These are phyloP conservation scores for Trichophaea hybrida DNA, from an alignment of 2,329 filamentous ascomycete genomes.

Conservation along the genomic window DNA sequence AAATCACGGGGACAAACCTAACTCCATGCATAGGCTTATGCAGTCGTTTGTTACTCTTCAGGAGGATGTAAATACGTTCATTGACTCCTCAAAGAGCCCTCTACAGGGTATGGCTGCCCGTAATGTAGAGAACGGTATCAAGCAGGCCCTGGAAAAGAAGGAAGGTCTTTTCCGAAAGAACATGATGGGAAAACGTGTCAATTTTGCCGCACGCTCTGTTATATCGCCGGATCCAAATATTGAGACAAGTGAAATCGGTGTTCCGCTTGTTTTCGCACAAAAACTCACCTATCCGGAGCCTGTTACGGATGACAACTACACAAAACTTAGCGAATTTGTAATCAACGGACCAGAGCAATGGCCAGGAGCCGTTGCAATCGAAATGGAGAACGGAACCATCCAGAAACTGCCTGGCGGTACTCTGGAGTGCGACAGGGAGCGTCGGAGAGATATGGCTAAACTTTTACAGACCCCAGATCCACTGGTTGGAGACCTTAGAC, in stretches of 20 bases:
- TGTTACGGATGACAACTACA: constrained; percentile 92
- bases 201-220: constrained; percentile 91
- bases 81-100: constrained; percentile 78
- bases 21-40: constrained; percentile 19
- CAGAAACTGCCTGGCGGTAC: constrained; percentile 78
- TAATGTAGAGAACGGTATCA: constrained; percentile 81
- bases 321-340: constrained; percentile 87
- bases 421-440: constrained; percentile 28
- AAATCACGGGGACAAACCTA: constrained; percentile 10
- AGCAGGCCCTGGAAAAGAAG: constrained; percentile 96
- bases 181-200: constrained; percentile 99
- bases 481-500: constrained; percentile 43
- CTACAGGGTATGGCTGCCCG: constrained; percentile 62
- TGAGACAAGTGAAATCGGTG: constrained; percentile 96
- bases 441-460: constrained; percentile 80
- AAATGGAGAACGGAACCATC: constrained; percentile 88
- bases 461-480: constrained; percentile 41
- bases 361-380: constrained; percentile 86
- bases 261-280: constrained; percentile 91
- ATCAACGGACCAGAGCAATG: constrained; percentile 89
- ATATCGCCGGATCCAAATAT: constrained; percentile 98
- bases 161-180: constrained; percentile 97
- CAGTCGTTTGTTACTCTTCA: constrained; percentile 44
- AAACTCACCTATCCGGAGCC: constrained; percentile 95
- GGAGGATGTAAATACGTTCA: constrained; percentile 79